Conservation (phyloP, 768 basidiomycete species). For the Amanita rubescens region DNA sequence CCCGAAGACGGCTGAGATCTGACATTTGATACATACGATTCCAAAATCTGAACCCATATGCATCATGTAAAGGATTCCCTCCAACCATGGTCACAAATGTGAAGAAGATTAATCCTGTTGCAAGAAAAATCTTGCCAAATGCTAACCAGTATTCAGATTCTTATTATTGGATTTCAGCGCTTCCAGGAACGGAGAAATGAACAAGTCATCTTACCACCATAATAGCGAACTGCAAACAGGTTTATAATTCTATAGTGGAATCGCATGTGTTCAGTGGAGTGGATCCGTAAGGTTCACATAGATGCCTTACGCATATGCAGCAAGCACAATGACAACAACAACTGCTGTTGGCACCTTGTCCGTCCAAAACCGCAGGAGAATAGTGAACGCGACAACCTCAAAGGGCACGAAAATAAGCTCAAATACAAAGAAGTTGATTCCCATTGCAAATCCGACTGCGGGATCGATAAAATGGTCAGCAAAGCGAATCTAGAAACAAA, state of each 20-base stretch:
- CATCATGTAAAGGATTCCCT: conserved; percentile 47
- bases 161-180: neutral
- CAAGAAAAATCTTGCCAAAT: conserved; percentile 41
- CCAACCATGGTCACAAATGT: conserved; percentile 58
- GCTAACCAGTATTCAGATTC: conserved; percentile 54
- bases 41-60: conserved; percentile 49
- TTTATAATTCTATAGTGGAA: conserved; percentile 30
- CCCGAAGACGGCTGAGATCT: neutral
- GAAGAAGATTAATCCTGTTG: conserved; percentile 40
- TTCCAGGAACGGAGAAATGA: neutral
- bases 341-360: conserved; percentile 39
- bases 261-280: neutral
- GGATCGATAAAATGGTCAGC: conserved; percentile 52
- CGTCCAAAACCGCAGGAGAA: conserved; percentile 48
- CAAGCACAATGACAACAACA: conserved; percentile 37
- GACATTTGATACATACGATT: conserved; percentile 27
- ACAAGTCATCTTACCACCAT: conserved; percentile 30
- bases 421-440: conserved; percentile 53
- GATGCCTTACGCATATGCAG: conserved; percentile 31
- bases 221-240: conserved; percentile 40
- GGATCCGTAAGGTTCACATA: neutral
- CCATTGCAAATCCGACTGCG: conserved; percentile 47
- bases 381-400: conserved; percentile 48
- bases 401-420: conserved; percentile 36
- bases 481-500: conserved; percentile 39